A percentile compares a stretch with the other conserved stretches of the same genome.
Evolutionary conservation across 2,329 filamentous ascomycete genomes (phyloP).

Genomic region (Drechslerella stenobrocha): DNA sequence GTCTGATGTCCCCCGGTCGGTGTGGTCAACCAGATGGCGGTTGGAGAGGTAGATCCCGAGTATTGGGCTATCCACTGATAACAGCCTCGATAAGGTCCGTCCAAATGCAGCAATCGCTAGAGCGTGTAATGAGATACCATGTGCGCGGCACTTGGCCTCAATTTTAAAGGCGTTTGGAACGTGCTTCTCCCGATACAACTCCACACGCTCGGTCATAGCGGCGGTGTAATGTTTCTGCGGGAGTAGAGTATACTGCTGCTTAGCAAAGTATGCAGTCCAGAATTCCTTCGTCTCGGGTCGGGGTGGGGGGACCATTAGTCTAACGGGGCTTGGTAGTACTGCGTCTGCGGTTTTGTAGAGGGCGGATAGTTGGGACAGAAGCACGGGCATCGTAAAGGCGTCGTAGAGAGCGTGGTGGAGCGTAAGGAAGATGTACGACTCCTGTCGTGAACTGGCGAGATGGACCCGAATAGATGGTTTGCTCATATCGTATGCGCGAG

Average conservation of each 20-base stretch:
- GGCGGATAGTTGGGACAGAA: slow-evolving; percentile 63
- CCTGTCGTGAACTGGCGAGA: slow-evolving; percentile 22
- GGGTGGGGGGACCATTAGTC: neutral
- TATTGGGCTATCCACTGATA: slow-evolving; percentile 59
- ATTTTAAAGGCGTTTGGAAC: slow-evolving; percentile 57
- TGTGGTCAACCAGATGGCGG: slow-evolving; percentile 56
- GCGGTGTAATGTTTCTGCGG: slow-evolving; percentile 34
- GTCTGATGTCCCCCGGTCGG: slow-evolving; percentile 54
- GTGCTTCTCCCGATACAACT: slow-evolving; percentile 60
- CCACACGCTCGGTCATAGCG: slow-evolving; percentile 49
- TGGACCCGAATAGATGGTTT: slow-evolving; percentile 31
- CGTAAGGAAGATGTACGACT: slow-evolving; percentile 58
- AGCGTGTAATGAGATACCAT: slow-evolving; percentile 71
- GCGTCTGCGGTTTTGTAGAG: slow-evolving; percentile 55
- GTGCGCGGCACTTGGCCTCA: slow-evolving; percentile 57
- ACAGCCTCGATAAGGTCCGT: slow-evolving; percentile 54
- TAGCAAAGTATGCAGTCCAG: slow-evolving; percentile 16
- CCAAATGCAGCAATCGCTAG: slow-evolving; percentile 75
- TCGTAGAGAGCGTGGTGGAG: slow-evolving; percentile 91
- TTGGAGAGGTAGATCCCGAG: slow-evolving; percentile 86
- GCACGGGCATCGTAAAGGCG: slow-evolving; percentile 71
- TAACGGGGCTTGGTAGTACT: neutral
- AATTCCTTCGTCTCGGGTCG: slow-evolving; percentile 37
- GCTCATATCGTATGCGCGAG: slow-evolving; percentile 30
- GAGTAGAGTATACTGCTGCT: slow-evolving; percentile 45